phyloP scores from a whole-genome alignment of 306 rosid species.

The Mucuna pruriens region DNA sequence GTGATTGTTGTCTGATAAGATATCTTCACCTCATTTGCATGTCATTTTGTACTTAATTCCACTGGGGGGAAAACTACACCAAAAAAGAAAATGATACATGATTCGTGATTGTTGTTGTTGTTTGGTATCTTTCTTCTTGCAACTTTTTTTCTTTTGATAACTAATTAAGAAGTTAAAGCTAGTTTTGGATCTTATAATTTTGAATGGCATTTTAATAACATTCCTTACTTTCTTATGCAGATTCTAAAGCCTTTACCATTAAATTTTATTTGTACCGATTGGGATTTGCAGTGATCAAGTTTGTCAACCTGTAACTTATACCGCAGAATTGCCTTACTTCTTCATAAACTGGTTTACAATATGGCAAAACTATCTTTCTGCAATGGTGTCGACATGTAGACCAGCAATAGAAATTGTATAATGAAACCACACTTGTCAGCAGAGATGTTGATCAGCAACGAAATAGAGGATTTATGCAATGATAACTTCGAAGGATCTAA shows the following conservation, averaged over 20 bases:
- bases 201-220: neutral
- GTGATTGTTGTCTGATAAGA: conserved; percentile 2
- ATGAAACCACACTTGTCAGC: conserved; percentile 37
- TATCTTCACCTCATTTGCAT: conserved; percentile 10
- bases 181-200: conserved; percentile 12
- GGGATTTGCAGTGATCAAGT: conserved; percentile 29
- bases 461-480: conserved; percentile 65
- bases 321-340: conserved; percentile 35
- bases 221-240: conserved; percentile 25
- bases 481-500: conserved; percentile 86
- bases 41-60: neutral
- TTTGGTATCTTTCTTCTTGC: conserved; percentile 1
- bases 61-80: neutral
- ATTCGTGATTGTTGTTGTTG: neutral
- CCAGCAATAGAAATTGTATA: conserved; percentile 35
- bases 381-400: conserved; percentile 45
- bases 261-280: conserved; percentile 29
- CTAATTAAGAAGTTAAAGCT: neutral
- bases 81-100: neutral
- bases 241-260: conserved; percentile 27
- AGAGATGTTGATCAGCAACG: conserved; percentile 52
- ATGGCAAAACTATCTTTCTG: conserved; percentile 34
- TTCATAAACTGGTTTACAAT: conserved; percentile 22
- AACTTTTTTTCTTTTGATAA: neutral
- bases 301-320: conserved; percentile 27